Percentiles rank a stretch among this genome's conserved stretches.
Conservation (phyloP, 1,139 yeast species). For the Taphrina communis region DNA sequence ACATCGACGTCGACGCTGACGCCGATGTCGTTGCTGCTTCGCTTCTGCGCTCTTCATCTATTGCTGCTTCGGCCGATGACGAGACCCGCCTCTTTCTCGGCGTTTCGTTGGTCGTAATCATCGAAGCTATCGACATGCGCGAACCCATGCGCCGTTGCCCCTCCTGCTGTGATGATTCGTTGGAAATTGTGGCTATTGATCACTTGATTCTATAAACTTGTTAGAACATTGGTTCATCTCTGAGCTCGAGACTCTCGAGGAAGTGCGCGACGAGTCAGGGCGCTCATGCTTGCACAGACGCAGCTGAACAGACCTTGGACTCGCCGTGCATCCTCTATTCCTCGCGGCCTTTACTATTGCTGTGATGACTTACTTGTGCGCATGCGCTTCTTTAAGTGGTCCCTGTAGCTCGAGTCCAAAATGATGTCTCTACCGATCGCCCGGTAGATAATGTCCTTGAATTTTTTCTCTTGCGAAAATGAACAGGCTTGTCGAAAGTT, state of each 20-base stretch:
- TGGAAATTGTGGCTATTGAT: not conserved
- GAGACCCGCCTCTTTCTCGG: slow-evolving; percentile 1
- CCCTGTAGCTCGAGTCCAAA: not conserved
- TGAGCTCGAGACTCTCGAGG: too few species aligned
- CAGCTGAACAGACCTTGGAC: too few species aligned
- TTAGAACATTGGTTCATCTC: not conserved
- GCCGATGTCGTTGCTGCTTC: not conserved
- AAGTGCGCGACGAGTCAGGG: too few species aligned
- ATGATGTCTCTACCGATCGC: too few species aligned
- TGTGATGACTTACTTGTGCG: slow-evolving; percentile 1
- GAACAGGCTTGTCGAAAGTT: too few species aligned
- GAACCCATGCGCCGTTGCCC: slow-evolving; percentile 10
- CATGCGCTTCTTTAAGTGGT: not conserved
- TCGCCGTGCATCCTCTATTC: too few species aligned
- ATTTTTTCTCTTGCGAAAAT: too few species aligned
- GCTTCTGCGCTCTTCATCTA: not conserved
- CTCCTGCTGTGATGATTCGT: not conserved
- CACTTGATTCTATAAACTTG: not conserved
- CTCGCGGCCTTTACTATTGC: too few species aligned
- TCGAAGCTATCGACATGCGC: slow-evolving; percentile 12
- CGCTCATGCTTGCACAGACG: too few species aligned
- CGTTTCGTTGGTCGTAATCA: slow-evolving; percentile 5
- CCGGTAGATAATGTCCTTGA: too few species aligned
- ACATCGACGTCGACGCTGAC: too few species aligned
- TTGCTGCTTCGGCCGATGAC: not conserved